These are phyloP conservation scores for Chlorella sp. DNA, from an alignment of 139 green algal species.

Conservation along the genomic window DNA sequence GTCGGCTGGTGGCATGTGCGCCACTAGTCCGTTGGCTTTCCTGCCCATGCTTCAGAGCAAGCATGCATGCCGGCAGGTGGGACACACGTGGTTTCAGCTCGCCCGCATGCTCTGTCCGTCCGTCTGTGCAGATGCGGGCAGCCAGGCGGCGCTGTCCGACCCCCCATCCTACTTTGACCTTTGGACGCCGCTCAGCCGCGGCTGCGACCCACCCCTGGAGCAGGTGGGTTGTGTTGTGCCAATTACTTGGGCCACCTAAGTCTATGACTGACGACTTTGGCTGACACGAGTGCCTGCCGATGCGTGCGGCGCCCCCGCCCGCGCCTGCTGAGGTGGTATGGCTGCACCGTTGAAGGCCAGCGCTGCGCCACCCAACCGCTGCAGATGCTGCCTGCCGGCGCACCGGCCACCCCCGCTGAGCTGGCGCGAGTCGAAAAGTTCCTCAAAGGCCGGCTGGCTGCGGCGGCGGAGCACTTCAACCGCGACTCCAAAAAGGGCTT, in stretches of 20 bases:
- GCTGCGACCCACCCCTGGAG: not conserved
- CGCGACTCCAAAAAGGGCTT: slow-evolving; percentile 95
- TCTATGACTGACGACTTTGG: not conserved
- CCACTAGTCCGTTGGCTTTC: not conserved
- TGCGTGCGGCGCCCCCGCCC: no score
- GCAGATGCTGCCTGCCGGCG: slow-evolving; percentile 3
- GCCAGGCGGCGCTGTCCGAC: not conserved
- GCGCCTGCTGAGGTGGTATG: no score
- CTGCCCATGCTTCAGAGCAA: not conserved
- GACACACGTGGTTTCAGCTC: not conserved
- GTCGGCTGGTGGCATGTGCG: no score
- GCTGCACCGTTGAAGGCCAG: not conserved
- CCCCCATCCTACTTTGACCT: slow-evolving; percentile 37
- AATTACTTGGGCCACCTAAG: not conserved
- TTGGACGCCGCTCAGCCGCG: slow-evolving; percentile 37
- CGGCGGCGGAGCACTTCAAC: slow-evolving; percentile 98
- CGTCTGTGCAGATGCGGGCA: not conserved
- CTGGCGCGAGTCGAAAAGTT: slow-evolving; percentile 59
- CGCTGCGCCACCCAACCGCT: not conserved
- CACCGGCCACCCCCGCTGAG: not conserved
- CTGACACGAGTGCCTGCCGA: not conserved
- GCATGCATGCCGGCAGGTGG: not conserved
- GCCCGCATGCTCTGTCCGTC: not conserved
- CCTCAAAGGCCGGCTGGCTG: slow-evolving; percentile 77
- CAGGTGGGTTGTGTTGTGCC: not conserved